Evolutionary conservation across 164 flowering plant genomes (phyloP).

Genomic region (Kingdonia uniflora): DNA sequence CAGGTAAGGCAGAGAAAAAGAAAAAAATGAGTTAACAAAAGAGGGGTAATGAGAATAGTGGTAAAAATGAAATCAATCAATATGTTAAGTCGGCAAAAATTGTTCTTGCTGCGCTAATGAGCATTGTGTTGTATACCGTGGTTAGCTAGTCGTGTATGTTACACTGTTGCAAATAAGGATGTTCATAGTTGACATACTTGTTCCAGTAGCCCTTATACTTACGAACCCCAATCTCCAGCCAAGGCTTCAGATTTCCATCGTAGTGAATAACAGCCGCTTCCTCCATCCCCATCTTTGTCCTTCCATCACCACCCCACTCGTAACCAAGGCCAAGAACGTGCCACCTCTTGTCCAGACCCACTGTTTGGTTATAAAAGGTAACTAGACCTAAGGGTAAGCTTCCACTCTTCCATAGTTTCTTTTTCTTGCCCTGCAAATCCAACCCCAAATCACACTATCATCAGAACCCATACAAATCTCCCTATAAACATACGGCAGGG

Average conservation of each 20-base stretch:
- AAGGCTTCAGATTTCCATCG: constrained; percentile 20
- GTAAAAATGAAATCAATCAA: too few species aligned
- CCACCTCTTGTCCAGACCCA: constrained; percentile 54
- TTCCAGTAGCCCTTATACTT: constrained; percentile 16
- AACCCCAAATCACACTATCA: neutral
- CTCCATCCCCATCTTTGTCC: constrained; percentile 1
- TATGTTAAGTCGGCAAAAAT: too few species aligned
- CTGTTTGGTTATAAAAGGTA: constrained; percentile 59
- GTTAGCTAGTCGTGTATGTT: constrained; percentile 8
- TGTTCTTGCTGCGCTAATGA: too few species aligned
- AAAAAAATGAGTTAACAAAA: too few species aligned
- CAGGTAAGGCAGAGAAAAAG: too few species aligned
- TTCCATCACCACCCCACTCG: constrained; percentile 4
- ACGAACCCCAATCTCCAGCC: constrained; percentile 14
- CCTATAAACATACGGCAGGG: neutral
- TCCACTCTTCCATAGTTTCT: constrained; percentile 52
- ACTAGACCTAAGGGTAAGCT: constrained; percentile 70
- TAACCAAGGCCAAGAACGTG: constrained; percentile 67
- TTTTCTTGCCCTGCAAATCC: constrained; percentile 43
- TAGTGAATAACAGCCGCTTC: constrained; percentile 18
- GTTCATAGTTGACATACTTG: constrained; percentile 13
- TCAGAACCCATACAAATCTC: neutral
- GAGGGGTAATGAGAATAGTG: too few species aligned
- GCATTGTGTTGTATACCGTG: too few species aligned
- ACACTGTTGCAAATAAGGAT: constrained; percentile 16